These are phyloP conservation scores for Malus fusca DNA, from an alignment of 306 rosid genomes.

Conservation along the genomic window DNA sequence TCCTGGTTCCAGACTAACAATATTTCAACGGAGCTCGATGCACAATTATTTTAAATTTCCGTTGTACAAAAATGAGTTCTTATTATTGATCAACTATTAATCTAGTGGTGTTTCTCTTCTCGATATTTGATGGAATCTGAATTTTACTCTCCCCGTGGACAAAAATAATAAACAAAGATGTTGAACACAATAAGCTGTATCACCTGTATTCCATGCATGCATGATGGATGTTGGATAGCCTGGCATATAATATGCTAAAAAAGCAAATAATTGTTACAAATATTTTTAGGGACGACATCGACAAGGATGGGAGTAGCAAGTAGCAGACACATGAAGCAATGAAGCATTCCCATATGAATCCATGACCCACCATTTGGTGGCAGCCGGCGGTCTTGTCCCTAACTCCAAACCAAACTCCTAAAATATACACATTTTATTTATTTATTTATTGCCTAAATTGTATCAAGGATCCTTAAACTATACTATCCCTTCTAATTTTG, in stretches of 20 bases:
- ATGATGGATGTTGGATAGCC: background rate
- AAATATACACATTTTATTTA: background rate
- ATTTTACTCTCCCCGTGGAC: no score
- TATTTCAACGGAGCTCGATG: no score
- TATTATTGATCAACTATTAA: no score
- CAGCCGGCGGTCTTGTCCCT: background rate
- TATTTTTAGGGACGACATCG: background rate
- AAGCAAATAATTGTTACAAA: background rate
- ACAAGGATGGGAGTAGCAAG: background rate
- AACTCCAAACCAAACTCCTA: background rate
- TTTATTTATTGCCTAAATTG: no score
- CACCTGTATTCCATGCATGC: background rate
- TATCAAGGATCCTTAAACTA: no score
- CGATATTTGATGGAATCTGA: no score
- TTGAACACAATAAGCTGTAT: background rate
- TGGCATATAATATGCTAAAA: background rate
- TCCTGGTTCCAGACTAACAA: no score
- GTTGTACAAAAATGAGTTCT: no score
- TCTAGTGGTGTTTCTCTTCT: no score
- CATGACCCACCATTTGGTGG: conserved; percentile 4
- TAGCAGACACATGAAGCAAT: background rate
- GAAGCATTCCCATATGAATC: background rate
- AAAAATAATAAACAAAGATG: no score
- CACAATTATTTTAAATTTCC: no score
- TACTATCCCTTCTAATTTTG: no score